Evolutionary conservation across 768 basidiomycete genomes (phyloP), one percentile per base, ranked within the genome.

Genomic region (Suillus occidentalis): DNA sequence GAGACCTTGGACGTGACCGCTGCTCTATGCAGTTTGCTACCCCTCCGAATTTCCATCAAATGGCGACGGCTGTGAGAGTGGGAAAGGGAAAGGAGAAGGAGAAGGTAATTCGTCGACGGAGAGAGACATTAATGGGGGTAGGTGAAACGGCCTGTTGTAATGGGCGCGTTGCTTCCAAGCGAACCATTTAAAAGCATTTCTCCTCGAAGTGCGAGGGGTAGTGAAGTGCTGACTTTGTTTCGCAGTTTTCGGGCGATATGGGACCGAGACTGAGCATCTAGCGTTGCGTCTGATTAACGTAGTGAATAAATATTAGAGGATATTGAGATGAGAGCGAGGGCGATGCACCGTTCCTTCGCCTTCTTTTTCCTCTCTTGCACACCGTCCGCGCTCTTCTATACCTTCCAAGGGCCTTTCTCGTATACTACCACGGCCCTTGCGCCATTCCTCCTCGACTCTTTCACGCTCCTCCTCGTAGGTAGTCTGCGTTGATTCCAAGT

Each of bases 281-380:
- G 80, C 5, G 87, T 83, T 31, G 88, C 84, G 70, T 94, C 92
- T 91, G 20, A 52, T 36, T 22, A 20, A 42, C 22, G 56, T 34
- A 58, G 63, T 64, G 43, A 34, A 63, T 60, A 49, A 61, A 52
- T n/a, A 50, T 43, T 49, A 42, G 69, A 52, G 28, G 60, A 36
- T n/a, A 58, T 64, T 63, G 40, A 56, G 37, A 45, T 31, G 56
- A 49, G 42, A 52, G 43, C 61, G 57, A 31, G 45, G 61, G 37
- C 6, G 28, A 79, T 84, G 63, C 56, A 88, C 86, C 89, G 61
- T 87, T 88, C 90, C 92, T 69, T 95, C 93, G 66, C 92, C 91
- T 65, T 94, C 93, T 72, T 94, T 94, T 79, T 95, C 93, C 67
- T 95, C 93, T 61, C 93, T 80, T 36, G 93, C 93, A 65, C 90